Base-by-base conservation (phyloP, 2,329 filamentous ascomycete species). In the Cordyceps farinosa region DNA sequence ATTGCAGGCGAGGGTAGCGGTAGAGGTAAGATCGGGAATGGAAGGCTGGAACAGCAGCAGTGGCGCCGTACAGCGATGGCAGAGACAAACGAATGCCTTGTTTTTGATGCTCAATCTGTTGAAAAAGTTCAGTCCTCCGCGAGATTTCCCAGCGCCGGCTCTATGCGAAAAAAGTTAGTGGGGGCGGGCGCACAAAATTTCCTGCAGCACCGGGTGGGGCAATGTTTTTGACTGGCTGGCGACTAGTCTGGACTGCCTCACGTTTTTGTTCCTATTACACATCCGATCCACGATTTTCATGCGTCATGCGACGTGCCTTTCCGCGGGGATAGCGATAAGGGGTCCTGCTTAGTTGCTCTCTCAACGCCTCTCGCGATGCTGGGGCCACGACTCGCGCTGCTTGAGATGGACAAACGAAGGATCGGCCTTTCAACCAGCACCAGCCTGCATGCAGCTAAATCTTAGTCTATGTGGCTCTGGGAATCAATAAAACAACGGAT, bases 1-100 rank as follows among this genome's bases (percentile, higher is more conserved):
- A 44, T 55, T 45, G 47, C 47, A 34, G 30, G 29, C 22, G 32
- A 17, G 8, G 13, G 34, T 40, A 40, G 45, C 15, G 47, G 38
- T 52, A 36, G 17, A 48, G 22, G 42, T 42, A 48, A 40, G 34
- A 51, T 52, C 36, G 40, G 36, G 29, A 42, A 9, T 5, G 17
- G 17, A 34, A 32, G 45, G 45, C 56, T 30, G 56, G 56, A 59
- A 59, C 56, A 59, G 56, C 56, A 59, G 56, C 56, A 59, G 45
- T 27, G 27, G 48, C 45, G 56, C 56, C 45, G 45, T 51, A 15
- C 42, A 59, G 56, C 56, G 56, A 59, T 50, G 56, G 32, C 30
- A 34, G 45, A 50, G 32, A 48, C 30, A 59, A 59, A 13, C 13
- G 34, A 51, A 59, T 59, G 56, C 56, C 56, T 59, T 22, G n/a